Base-by-base conservation (phyloP, 202 grass and related monocot species). In the Schoenoplectus triqueter region DNA sequence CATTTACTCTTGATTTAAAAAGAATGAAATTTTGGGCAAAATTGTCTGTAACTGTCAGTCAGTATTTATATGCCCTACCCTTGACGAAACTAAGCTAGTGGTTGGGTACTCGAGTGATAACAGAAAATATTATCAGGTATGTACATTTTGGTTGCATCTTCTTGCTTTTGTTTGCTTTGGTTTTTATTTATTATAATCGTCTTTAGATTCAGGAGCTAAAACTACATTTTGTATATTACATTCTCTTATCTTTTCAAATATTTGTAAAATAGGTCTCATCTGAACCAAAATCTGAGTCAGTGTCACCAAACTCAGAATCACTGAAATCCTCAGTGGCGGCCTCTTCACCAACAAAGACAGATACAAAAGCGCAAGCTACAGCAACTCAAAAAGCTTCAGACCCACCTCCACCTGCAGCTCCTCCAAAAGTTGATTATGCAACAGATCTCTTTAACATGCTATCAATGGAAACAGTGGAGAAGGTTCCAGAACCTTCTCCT, bases 391-490 rank as follows among this genome's bases (percentile, higher is more conserved):
- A 90, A 80, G 72, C 89, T 88, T 84, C 94, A 59, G 88, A 72
- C 66, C 78, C 87, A 86, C 69, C 74, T 70, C 64, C 54, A 1
- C 46, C 88, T 87, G 67, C 74, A 40, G 87, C 92, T 74, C 87
- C 92, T 91, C 87, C 93, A 83, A 94, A 91, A 85, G 93, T 92
- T 90, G 97, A 99, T 81, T 99, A 92, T 85, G 93, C 92, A 13
- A 94, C 83, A 46, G 97, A 99, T 92, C 93, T 99, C 49, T 92
- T 99, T 85, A 87, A 90, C 85, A 92, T 99, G 89, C 69, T 99
- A 87, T 92, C 97, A 49, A 88, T 99, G 84, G 90, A 97, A 50
- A 83, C 89, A 81, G 51, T 79, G 13, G 92, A 91, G 54, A 90
- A 99, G 82, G 84, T 73, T 83, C 70, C 80, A 63, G 93, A 87